Percentiles rank a stretch among this genome's conserved stretches.
These are phyloP conservation scores for Aspergillus glaucus DNA, from an alignment of 2,329 filamentous ascomycete species.

Conservation along the genomic window DNA sequence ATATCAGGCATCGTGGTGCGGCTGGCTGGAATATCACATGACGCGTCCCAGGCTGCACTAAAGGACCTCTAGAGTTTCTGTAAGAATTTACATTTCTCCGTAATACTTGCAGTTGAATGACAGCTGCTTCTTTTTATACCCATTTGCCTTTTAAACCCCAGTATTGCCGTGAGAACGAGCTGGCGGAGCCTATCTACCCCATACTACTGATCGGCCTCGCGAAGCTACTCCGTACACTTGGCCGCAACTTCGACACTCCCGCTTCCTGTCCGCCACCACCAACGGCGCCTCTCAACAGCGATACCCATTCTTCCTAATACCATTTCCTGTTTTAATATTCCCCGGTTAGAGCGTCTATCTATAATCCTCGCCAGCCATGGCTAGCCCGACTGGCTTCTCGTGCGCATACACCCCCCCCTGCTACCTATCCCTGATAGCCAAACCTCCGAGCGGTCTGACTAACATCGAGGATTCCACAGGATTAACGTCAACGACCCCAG, in stretches of 20 bases:
- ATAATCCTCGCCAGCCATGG: slow-evolving; percentile 34
- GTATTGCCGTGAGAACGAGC: neutral
- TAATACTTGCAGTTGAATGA: too few relatives aligned
- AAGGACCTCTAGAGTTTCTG: too few relatives aligned
- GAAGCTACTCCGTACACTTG: slow-evolving; percentile 1
- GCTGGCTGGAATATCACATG: too few relatives aligned
- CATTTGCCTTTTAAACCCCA: too few relatives aligned
- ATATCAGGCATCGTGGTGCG: too few relatives aligned
- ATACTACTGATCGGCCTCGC: neutral
- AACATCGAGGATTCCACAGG: slow-evolving; percentile 35
- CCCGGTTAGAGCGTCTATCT: slow-evolving; percentile 4
- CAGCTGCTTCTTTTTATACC: too few relatives aligned
- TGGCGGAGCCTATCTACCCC: neutral
- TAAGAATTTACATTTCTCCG: too few relatives aligned
- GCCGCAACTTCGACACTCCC: slow-evolving; percentile 1
- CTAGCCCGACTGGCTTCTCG: slow-evolving; percentile 41
- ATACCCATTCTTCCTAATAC: slow-evolving; percentile 1
- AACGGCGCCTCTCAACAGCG: too few relatives aligned
- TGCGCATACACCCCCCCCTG: slow-evolving; percentile 27
- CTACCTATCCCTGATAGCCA: slow-evolving; percentile 14
- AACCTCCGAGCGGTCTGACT: slow-evolving; percentile 14
- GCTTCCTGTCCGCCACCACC: neutral
- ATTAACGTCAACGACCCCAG: slow-evolving; percentile 67
- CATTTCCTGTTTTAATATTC: neutral
- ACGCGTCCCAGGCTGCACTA: too few relatives aligned